Base-by-base conservation (phyloP, 108 stramenopile species). In the Nitzschia palea region DNA sequence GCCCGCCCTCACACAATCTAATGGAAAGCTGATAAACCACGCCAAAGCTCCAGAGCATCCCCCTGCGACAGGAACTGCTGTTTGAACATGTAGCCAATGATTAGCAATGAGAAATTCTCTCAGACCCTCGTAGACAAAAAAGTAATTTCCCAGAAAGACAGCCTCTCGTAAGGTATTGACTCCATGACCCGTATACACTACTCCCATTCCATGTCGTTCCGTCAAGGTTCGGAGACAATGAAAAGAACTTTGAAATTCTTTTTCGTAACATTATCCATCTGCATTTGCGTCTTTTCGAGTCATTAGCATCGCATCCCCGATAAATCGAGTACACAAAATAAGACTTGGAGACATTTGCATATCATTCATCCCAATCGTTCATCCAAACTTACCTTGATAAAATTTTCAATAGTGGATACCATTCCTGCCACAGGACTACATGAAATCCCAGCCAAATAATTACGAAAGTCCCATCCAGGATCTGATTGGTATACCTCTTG, bases 1-100 rank as follows among this genome's bases (percentile, higher is more conserved):
- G 29, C 89, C 88, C 5, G 93, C 93, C 58, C 91, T 84, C 4
- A 96, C 67, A 76, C 90, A 91, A 64, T 96, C 93, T 65, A 96
- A 61, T 27, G 95, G 95, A 67, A 94, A 96, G 0, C 89, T 89
- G 3, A 88, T 56, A n/a, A 85, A 78, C 93, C 95, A 96, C 10
- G 91, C 78, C 10, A 88, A 63, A 43, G 95, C 91, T 32, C 95
- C 95, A 6, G 93, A 73, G 42, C 73, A 75, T 12, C 95, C 95
- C 20, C 95, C 95, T 26, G 95, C 90, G 12, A 95, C 58, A 2
- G 93, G 91, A 25, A 96, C 77, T 12, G 90, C 83, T 44, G 91
- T 44, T 26, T 79, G 77, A 6, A 48, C 35, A 43, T 51, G 33
- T 61, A 43, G 26, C 32, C 55, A 52, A 68, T 32, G 54, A 44